Evolutionary conservation across 2,329 filamentous ascomycete species (phyloP).

Genomic region (Cladosporium austrohemisphaericum): DNA sequence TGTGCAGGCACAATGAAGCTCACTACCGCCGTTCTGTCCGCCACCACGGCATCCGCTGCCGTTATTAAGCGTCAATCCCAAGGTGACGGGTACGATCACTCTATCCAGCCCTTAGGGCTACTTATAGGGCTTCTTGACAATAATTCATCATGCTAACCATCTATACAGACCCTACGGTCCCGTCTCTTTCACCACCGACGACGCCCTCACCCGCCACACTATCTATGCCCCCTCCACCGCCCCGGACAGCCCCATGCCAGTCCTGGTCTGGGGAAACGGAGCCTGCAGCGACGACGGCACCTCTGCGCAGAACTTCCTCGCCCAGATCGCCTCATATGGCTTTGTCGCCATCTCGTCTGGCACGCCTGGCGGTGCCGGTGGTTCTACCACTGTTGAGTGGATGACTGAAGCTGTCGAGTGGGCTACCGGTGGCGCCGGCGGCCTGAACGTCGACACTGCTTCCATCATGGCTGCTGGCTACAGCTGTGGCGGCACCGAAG

Average conservation of each 20-base stretch:
- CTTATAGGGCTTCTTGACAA: neutral
- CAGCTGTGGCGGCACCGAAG: slow-evolving; percentile 14
- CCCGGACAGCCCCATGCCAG: slow-evolving; percentile 24
- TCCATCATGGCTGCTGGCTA: slow-evolving; percentile 13
- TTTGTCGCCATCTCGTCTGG: slow-evolving; percentile 24
- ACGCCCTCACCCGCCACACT: slow-evolving; percentile 6
- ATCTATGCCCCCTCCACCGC: slow-evolving; percentile 17
- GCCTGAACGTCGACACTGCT: slow-evolving; percentile 12
- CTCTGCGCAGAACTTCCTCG: slow-evolving; percentile 19
- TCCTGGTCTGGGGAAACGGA: slow-evolving; percentile 29
- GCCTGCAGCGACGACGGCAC: slow-evolving; percentile 24
- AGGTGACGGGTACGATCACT: slow-evolving; percentile 1
- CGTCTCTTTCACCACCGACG: slow-evolving; percentile 7
- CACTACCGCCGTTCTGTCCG: neutral
- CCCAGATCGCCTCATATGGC: slow-evolving; percentile 24
- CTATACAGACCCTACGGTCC: slow-evolving; percentile 2
- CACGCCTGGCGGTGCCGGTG: slow-evolving; percentile 13
- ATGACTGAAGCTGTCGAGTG: slow-evolving; percentile 13
- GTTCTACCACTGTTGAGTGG: slow-evolving; percentile 5
- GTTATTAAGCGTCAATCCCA: slow-evolving; percentile 8
- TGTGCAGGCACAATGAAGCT: slow-evolving; percentile 10
- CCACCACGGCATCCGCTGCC: slow-evolving; percentile 1
- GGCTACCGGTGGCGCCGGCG: slow-evolving; percentile 1
- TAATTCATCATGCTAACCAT: neutral
- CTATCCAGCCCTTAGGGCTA: neutral